Conservation (phyloP, 2,329 filamentous ascomycete species). For the Rachicladosporium sp. region DNA sequence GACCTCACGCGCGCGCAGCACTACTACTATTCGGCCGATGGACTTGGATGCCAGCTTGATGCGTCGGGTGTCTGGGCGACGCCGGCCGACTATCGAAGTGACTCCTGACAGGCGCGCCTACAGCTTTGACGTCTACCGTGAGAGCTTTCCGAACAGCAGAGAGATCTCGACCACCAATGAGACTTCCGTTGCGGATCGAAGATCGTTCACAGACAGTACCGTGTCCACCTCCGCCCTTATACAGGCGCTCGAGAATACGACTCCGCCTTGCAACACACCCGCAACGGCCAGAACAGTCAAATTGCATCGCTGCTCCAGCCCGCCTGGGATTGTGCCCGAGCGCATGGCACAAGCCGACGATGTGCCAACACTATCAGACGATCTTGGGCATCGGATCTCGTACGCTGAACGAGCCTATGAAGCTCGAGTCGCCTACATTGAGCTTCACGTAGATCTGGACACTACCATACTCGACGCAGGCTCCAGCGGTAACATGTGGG, state of each 20-base stretch:
- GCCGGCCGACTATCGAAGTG: constrained; percentile 12
- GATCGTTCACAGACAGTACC: constrained; percentile 18
- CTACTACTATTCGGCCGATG: constrained; percentile 12
- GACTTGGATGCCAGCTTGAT: constrained; percentile 18
- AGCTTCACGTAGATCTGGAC: constrained; percentile 13
- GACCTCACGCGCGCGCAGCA: constrained; percentile 15
- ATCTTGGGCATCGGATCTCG: no score
- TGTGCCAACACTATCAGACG: neutral
- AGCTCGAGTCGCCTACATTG: constrained; percentile 14
- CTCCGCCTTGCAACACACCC: constrained; percentile 1
- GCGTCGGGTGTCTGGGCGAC: constrained; percentile 18
- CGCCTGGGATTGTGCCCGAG: neutral
- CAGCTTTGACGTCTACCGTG: constrained; percentile 19
- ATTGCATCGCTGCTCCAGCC: neutral
- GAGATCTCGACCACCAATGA: neutral
- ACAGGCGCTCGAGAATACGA: constrained; percentile 1
- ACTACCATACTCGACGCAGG: constrained; percentile 14
- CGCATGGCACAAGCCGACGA: neutral
- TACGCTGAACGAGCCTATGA: neutral
- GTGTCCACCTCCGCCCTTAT: constrained; percentile 12
- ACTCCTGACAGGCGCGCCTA: constrained; percentile 11
- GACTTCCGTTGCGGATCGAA: constrained; percentile 1
- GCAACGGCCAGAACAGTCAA: neutral
- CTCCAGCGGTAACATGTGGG: constrained; percentile 16
- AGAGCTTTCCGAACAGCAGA: constrained; percentile 9